A percentile compares a stretch with the other conserved stretches of the same genome.
These are phyloP conservation scores for Arthrobotrys sinensis DNA, from an alignment of 2,329 filamentous ascomycete genomes.

Conservation along the genomic window DNA sequence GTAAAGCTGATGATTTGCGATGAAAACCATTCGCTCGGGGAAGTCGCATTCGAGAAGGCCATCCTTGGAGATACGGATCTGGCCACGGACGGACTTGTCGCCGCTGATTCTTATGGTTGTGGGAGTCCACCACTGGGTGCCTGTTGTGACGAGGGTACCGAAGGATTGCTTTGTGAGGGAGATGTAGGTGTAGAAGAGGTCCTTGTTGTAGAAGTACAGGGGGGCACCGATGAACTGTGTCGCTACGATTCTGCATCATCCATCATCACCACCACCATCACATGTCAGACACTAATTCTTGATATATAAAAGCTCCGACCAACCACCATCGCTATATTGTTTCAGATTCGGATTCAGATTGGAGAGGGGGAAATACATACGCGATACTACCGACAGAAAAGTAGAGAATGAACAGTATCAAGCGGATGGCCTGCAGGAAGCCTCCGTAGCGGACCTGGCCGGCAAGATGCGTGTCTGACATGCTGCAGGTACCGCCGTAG, in stretches of 20 bases:
- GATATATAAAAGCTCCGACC: conserved; percentile 62
- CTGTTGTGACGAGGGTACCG: conserved; percentile 81
- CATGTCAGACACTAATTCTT: conserved; percentile 33
- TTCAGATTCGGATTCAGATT: conserved; percentile 50
- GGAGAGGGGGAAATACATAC: conserved; percentile 68
- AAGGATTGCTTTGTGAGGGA: conserved; percentile 88
- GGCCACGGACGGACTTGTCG: conserved; percentile 82
- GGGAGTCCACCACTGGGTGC: conserved; percentile 90
- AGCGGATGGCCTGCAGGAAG: conserved; percentile 72
- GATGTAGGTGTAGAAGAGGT: conserved; percentile 89
- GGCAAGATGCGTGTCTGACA: conserved; percentile 70
- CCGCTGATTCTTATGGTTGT: conserved; percentile 86
- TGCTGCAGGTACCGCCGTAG: not conserved
- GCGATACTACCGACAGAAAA: conserved; percentile 71
- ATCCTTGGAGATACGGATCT: conserved; percentile 79
- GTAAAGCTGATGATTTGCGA: conserved; percentile 92
- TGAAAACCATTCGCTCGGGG: conserved; percentile 83
- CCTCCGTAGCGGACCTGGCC: conserved; percentile 73
- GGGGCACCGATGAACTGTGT: conserved; percentile 84
- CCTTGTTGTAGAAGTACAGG: conserved; percentile 81
- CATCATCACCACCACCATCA: conserved; percentile 32
- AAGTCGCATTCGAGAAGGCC: conserved; percentile 84
- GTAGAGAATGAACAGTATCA: conserved; percentile 72
- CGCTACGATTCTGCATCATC: conserved; percentile 73
- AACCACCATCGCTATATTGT: not conserved